A percentile compares a stretch with the other conserved stretches of the same genome.
Conservation (phyloP, 805 yeast genomes). For the Lipomyces sp. region DNA sequence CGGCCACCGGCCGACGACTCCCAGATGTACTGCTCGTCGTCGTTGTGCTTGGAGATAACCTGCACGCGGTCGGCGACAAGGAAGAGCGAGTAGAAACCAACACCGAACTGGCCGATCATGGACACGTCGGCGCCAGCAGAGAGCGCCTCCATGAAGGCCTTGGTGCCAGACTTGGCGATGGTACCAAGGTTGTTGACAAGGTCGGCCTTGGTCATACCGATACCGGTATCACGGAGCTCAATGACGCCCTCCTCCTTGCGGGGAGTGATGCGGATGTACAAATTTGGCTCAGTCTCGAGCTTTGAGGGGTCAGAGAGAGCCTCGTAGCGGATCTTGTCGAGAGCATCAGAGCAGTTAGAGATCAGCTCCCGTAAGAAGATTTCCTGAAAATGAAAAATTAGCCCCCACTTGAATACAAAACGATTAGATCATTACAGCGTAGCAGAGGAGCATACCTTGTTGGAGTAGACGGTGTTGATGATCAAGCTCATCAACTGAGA, state of each 20-base stretch:
- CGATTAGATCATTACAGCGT: background rate
- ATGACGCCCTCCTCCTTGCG: constrained; percentile 88
- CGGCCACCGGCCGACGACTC: constrained; percentile 99
- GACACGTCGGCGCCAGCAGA: constrained; percentile 99
- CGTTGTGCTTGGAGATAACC: constrained; percentile 97
- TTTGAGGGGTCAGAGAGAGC: constrained; percentile 87
- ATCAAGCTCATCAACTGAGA: constrained; percentile 99
- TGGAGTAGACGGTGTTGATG: constrained; percentile 99
- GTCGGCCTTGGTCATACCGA: constrained; percentile 99
- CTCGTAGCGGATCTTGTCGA: constrained; percentile 97
- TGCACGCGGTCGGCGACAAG: constrained; percentile 98
- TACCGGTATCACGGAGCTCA: constrained; percentile 99
- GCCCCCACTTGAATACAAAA: background rate
- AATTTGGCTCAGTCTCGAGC: constrained; percentile 92
- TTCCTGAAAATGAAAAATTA: constrained; percentile 44
- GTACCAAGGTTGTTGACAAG: constrained; percentile 99
- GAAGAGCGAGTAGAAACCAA: constrained; percentile 99
- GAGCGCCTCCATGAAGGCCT: constrained; percentile 98
- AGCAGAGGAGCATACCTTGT: constrained; percentile 49
- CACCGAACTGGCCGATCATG: constrained; percentile 99
- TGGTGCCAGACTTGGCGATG: constrained; percentile 99
- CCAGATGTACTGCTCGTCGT: constrained; percentile 99
- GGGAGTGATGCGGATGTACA: constrained; percentile 97
- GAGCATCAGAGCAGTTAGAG: constrained; percentile 98
- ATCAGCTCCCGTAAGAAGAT: constrained; percentile 98